phyloP scores from a whole-genome alignment of 805 yeast species.

The Candida fluviatilis region DNA sequence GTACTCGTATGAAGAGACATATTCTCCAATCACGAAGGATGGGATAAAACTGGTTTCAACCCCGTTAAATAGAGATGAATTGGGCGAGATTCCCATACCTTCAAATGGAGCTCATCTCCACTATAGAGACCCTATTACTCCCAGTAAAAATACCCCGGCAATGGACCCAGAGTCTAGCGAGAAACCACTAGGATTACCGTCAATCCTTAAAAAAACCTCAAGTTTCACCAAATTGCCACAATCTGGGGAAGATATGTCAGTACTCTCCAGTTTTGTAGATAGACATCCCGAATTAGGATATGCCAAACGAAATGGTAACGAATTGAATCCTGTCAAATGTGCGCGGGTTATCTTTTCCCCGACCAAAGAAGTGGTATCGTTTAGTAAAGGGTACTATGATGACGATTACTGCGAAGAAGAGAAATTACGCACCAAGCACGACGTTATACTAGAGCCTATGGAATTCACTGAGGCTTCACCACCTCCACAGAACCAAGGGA shows the following conservation, averaged over 20 bases:
- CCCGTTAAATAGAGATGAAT: conserved; percentile 10
- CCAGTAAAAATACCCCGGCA: background rate
- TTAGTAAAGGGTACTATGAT: conserved; percentile 17
- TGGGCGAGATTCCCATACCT: background rate
- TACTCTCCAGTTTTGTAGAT: conserved; percentile 10
- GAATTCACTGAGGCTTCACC: background rate
- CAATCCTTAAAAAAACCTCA: background rate
- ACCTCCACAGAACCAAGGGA: background rate
- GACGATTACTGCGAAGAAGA: conserved; percentile 8
- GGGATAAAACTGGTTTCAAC: conserved; percentile 16
- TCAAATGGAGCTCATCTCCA: background rate
- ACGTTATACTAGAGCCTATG: conserved; percentile 1
- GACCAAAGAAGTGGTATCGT: conserved; percentile 19
- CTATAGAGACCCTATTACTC: background rate
- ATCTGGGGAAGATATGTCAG: conserved; percentile 1
- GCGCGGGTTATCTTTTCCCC: conserved; percentile 34
- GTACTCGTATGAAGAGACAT: background rate
- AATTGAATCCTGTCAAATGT: conserved; percentile 27
- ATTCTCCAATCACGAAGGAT: conserved; percentile 11
- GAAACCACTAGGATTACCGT: background rate
- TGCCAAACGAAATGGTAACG: conserved; percentile 16
- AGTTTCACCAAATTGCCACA: background rate
- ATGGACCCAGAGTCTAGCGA: background rate
- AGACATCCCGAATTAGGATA: conserved; percentile 17
- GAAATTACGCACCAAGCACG: conserved; percentile 3